A percentile compares a stretch with the other conserved stretches of the same genome.
These are phyloP conservation scores for Hypoxylon sp. DNA, from an alignment of 2,329 filamentous ascomycete species.

Conservation along the genomic window DNA sequence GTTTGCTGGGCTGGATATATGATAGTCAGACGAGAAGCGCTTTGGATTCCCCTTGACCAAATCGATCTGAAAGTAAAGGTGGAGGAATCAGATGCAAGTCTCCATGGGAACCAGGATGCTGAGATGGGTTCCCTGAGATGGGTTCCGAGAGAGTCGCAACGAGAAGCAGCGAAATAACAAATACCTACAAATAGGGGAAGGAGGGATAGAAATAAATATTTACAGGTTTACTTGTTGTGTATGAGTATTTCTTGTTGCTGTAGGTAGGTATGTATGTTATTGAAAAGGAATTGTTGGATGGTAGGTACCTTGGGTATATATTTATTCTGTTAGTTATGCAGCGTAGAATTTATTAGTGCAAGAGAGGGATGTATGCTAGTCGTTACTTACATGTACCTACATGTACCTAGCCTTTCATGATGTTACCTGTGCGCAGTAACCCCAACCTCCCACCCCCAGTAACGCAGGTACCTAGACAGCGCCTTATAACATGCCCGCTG, in stretches of 20 bases:
- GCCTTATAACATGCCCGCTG: not conserved
- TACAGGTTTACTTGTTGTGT: too few relatives aligned
- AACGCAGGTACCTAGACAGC: not conserved
- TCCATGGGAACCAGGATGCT: constrained; percentile 13
- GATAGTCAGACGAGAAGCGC: constrained; percentile 34
- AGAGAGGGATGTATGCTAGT: too few relatives aligned
- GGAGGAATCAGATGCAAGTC: constrained; percentile 4
- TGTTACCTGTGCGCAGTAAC: too few relatives aligned
- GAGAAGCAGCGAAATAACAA: not conserved
- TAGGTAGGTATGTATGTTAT: too few relatives aligned
- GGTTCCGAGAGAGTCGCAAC: constrained; percentile 3
- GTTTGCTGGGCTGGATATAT: constrained; percentile 50
- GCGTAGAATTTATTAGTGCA: too few relatives aligned
- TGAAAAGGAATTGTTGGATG: too few relatives aligned
- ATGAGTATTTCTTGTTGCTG: not conserved
- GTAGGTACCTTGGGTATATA: too few relatives aligned
- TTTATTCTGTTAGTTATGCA: too few relatives aligned
- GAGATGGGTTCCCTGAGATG: constrained; percentile 27
- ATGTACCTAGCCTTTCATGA: too few relatives aligned
- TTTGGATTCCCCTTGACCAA: constrained; percentile 48
- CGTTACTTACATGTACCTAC: too few relatives aligned
- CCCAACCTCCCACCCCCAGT: too few relatives aligned
- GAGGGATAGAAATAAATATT: not conserved
- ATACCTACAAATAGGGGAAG: not conserved
- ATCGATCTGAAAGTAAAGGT: constrained; percentile 46